Evolutionary conservation across 169 alveolate genomes (phyloP).

Genomic region (Perkinsus olseni): DNA sequence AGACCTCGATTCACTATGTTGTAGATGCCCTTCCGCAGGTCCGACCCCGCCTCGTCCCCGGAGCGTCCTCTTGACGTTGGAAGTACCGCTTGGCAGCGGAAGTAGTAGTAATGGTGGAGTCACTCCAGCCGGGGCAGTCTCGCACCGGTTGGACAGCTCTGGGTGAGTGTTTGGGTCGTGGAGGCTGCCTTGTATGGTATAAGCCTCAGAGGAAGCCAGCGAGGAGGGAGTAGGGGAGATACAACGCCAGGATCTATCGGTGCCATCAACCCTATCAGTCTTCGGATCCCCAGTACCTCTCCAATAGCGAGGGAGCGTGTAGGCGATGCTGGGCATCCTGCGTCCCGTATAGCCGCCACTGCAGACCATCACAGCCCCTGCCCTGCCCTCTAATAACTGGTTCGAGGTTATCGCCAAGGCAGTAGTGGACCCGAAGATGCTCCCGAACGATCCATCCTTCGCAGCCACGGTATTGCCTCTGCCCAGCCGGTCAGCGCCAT

Average conservation of each 20-base stretch:
- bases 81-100: background rate
- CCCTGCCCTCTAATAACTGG: background rate
- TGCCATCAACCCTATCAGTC: background rate
- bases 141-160: background rate
- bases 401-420: background rate
- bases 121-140: background rate
- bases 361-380: background rate
- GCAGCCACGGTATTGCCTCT: background rate
- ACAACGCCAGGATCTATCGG: background rate
- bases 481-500: background rate
- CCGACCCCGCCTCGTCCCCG: constrained; percentile 35
- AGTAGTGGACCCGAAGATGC: background rate
- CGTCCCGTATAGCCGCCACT: background rate
- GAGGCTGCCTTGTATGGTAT: background rate
- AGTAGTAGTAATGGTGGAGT: background rate
- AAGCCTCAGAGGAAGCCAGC: background rate
- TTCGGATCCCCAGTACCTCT: background rate
- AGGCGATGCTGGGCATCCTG: background rate
- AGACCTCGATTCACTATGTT: too few species aligned
- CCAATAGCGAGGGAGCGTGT: background rate
- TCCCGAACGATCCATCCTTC: background rate
- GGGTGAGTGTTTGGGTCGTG: background rate
- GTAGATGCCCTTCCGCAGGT: too few species aligned
- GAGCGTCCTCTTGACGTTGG: background rate
- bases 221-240: background rate